Evolutionary conservation across 805 yeast species (phyloP).

Genomic region (Candida nonsorbophila): DNA sequence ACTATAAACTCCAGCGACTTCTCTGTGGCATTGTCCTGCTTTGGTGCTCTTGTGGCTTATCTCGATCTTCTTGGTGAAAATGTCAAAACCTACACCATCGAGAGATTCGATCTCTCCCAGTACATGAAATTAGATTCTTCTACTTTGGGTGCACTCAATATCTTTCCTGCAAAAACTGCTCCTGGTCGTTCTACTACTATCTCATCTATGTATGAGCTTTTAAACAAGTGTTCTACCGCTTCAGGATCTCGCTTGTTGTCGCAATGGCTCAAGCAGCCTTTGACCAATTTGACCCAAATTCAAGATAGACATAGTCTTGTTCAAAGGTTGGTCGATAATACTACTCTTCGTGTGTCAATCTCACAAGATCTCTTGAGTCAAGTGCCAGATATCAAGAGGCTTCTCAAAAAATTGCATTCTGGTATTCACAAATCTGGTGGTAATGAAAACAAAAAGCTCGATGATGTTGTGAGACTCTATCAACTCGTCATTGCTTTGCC

Average conservation of each 20-base stretch:
- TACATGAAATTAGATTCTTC: conserved; percentile 90
- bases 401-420: conserved; percentile 57
- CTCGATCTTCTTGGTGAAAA: conserved; percentile 58
- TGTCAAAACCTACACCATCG: conserved; percentile 51
- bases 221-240: conserved; percentile 82
- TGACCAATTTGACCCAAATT: conserved; percentile 60
- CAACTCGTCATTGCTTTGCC: conserved; percentile 74
- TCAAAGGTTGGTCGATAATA: conserved; percentile 64
- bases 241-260: conserved; percentile 87
- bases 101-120: conserved; percentile 65
- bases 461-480: conserved; percentile 85
- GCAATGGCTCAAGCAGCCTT: conserved; percentile 96
- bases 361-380: conserved; percentile 62
- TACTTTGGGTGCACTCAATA: conserved; percentile 80
- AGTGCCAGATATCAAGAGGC: conserved; percentile 79
- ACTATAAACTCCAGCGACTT: conserved; percentile 43
- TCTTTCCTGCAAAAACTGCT: conserved; percentile 54
- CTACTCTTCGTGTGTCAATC: conserved; percentile 58
- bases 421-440: conserved; percentile 24
- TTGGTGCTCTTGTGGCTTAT: conserved; percentile 66
- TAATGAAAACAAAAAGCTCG: conserved; percentile 56
- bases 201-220: conserved; percentile 67
- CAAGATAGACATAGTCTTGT: conserved; percentile 68
- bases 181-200: conserved; percentile 18
- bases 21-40: conserved; percentile 52